Conservation (phyloP, 495 filamentous ascomycete species). For the Ascodesmis nigricans region DNA sequence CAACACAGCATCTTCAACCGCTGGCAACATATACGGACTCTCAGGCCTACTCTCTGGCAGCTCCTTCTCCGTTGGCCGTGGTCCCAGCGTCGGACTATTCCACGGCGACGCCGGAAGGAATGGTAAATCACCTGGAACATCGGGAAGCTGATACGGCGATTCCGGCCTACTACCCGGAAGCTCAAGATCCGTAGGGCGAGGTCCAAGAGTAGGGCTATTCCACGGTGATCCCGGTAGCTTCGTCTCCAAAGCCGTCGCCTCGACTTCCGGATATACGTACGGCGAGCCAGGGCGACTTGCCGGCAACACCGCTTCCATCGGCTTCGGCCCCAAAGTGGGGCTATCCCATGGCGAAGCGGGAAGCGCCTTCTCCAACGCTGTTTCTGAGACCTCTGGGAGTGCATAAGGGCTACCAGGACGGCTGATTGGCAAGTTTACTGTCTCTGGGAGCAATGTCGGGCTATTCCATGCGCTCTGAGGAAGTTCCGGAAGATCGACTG, state of each 20-base stretch:
- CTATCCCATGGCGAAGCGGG: slow-evolving; percentile 1
- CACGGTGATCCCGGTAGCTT: slow-evolving; percentile 1
- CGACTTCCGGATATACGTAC: slow-evolving; percentile 3
- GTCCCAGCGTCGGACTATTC: slow-evolving; percentile 2
- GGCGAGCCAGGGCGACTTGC: slow-evolving; percentile 8
- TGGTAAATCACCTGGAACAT: neutral
- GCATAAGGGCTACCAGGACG: slow-evolving; percentile 6
- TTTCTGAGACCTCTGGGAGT: neutral
- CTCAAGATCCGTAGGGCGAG: neutral
- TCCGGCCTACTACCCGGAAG: neutral
- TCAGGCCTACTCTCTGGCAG: neutral
- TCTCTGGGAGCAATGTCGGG: neutral
- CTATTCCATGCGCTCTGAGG: neutral
- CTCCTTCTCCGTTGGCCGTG: neutral
- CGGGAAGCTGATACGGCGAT: slow-evolving; percentile 1
- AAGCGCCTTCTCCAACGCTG: neutral
- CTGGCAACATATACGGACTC: neutral
- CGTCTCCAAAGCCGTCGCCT: neutral
- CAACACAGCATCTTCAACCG: neutral
- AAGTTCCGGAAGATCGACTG: slow-evolving; percentile 9
- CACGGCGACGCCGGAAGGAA: neutral
- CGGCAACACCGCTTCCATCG: slow-evolving; percentile 3
- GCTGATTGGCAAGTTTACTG: slow-evolving; percentile 4
- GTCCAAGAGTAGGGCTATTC: slow-evolving; percentile 2
- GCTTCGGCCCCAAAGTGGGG: slow-evolving; percentile 2